A percentile compares a stretch with the other conserved stretches of the same genome.
Conservation (phyloP, 805 yeast species). For the Jamesozyma gamospora region DNA sequence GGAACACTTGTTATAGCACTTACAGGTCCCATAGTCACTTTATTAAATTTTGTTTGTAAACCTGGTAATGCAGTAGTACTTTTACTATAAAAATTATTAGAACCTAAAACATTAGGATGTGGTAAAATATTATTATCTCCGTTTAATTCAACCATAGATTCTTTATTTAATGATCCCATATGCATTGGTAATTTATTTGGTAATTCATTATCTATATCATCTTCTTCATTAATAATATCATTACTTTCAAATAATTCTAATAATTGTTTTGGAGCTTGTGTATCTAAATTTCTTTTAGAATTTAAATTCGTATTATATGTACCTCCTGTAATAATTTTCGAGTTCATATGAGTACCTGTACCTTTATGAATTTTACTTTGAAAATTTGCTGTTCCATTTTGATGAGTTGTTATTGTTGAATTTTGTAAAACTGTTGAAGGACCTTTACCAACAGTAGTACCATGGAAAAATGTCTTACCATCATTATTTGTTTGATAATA, state of each 20-base stretch:
- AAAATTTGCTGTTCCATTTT: conserved; percentile 11
- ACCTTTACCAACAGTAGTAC: conserved; percentile 25
- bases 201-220: conserved; percentile 11
- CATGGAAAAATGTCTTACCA: conserved; percentile 17
- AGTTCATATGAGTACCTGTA: conserved; percentile 16
- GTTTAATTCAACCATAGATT: conserved; percentile 1
- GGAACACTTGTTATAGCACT: conserved; percentile 33
- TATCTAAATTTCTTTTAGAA: conserved; percentile 13
- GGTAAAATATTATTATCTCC: conserved; percentile 8
- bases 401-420: conserved; percentile 22
- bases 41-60: conserved; percentile 22
- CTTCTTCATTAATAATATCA: conserved; percentile 22
- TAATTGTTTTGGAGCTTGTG: conserved; percentile 58
- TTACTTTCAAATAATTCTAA: conserved; percentile 57
- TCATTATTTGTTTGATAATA: conserved; percentile 19
- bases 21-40: conserved; percentile 14
- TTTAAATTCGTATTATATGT: conserved; percentile 25
- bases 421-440: conserved; percentile 18
- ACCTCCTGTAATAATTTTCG: conserved; percentile 16
- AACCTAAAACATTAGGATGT: conserved; percentile 11
- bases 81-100: conserved; percentile 17
- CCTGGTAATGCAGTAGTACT: conserved; percentile 23
- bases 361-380: conserved; percentile 9
- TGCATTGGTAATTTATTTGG: conserved; percentile 12
- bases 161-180: conserved; percentile 10